Evolutionary conservation across 83 land plant genomes (phyloP).

Genomic region (Picea mariana): DNA sequence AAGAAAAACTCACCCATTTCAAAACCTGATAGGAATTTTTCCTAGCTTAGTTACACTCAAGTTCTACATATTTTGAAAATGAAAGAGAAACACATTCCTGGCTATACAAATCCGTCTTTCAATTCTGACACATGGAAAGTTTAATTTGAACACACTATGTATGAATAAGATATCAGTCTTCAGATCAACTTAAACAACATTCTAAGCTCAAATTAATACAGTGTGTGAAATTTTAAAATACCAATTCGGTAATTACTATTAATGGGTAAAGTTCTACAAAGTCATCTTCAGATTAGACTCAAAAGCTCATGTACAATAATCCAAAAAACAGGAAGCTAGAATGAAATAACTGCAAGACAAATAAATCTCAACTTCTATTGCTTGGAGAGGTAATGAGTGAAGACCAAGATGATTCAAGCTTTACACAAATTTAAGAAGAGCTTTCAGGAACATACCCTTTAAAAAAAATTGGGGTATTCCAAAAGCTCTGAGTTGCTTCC

Average conservation of each 20-base stretch:
- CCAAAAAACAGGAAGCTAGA: not conserved
- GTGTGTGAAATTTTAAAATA: not conserved
- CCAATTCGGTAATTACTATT: not conserved
- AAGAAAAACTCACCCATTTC: too few species aligned
- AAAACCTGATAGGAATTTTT: too few species aligned
- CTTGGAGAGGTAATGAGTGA: not conserved
- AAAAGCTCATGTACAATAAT: not conserved
- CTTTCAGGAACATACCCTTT: not conserved
- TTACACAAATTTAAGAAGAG: not conserved
- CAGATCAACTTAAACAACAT: not conserved
- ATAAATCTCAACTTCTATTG: not conserved
- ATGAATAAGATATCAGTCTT: not conserved
- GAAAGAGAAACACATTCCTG: too few species aligned
- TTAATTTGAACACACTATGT: not conserved
- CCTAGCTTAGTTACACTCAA: not conserved
- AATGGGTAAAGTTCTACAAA: too few species aligned
- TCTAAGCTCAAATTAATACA: not conserved
- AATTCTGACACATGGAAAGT: not conserved
- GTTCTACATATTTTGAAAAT: not conserved
- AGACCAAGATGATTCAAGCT: not conserved
- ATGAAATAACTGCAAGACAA: not conserved
- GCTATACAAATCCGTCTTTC: not conserved
- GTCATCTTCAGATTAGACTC: not conserved
- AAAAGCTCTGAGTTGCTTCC: constrained; percentile 13
- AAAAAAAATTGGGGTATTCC: constrained; percentile 7